A percentile compares a stretch with the other conserved stretches of the same genome.
Evolutionary conservation across 352 stramenopile species (phyloP).

Genomic region (Phytophthora foliorum): DNA sequence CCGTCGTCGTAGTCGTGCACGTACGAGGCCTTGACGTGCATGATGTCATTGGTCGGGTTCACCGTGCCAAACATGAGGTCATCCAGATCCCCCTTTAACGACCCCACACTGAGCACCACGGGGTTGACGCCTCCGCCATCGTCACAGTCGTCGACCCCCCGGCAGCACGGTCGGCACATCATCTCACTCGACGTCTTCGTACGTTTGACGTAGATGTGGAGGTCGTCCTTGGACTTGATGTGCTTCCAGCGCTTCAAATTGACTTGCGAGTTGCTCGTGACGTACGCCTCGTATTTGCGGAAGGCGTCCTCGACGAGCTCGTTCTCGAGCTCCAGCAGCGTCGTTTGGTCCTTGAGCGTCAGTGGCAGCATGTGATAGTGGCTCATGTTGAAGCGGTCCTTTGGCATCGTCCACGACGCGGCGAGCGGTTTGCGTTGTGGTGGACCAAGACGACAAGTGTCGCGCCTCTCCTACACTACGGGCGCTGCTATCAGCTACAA

Average conservation of each 20-base stretch:
- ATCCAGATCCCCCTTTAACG: conserved; percentile 27
- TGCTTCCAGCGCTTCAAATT: conserved; percentile 16
- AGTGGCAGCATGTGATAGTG: conserved; percentile 31
- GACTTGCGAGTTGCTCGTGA: conserved; percentile 11
- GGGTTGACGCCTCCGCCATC: neutral
- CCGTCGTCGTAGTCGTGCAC: conserved; percentile 40
- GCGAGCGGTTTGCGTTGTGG: conserved; percentile 39
- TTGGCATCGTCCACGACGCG: conserved; percentile 35
- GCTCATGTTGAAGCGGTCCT: conserved; percentile 41
- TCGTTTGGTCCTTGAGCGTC: conserved; percentile 22
- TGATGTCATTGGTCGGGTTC: conserved; percentile 35
- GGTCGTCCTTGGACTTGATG: conserved; percentile 28
- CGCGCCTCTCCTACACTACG: conserved; percentile 7
- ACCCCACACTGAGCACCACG: conserved; percentile 29
- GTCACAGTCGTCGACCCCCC: neutral
- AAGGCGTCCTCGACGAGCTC: conserved; percentile 9
- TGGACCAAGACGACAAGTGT: conserved; percentile 6
- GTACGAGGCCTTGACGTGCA: conserved; percentile 47
- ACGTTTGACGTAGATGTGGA: conserved; percentile 22
- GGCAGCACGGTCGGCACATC: neutral
- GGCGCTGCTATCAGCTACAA: conserved; percentile 6
- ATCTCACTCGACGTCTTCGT: neutral
- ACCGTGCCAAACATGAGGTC: conserved; percentile 54
- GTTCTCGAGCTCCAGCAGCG: conserved; percentile 16
- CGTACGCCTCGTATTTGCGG: conserved; percentile 29